phyloP scores from a whole-genome alignment of 1,284 basidiomycete genomes.

The Mrakiaceae sp. region DNA sequence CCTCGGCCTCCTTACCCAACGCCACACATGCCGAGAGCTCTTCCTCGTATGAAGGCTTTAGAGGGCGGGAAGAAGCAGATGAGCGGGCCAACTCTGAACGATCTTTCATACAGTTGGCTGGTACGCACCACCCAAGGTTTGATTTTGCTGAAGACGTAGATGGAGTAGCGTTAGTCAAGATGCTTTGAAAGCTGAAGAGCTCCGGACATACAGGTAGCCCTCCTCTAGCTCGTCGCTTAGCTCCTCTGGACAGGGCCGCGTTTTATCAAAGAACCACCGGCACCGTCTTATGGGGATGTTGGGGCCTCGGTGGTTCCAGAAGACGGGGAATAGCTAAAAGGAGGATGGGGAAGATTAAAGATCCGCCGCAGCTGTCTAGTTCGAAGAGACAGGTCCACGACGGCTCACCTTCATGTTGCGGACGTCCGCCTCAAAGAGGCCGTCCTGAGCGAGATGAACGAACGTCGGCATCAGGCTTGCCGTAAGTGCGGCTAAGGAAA shows the following conservation, averaged over 20 bases:
- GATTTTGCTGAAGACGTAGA: constrained; percentile 24
- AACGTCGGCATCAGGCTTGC: neutral
- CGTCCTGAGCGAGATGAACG: constrained; percentile 26
- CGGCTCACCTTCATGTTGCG: constrained; percentile 13
- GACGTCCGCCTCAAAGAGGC: constrained; percentile 32
- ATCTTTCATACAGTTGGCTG: too few species aligned
- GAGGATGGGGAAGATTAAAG: neutral
- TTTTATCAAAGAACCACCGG: constrained; percentile 43
- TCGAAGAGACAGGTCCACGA: neutral
- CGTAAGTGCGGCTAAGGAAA: neutral
- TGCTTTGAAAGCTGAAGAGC: neutral
- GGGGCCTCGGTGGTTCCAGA: constrained; percentile 41
- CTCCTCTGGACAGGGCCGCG: constrained; percentile 37
- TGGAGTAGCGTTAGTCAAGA: neutral
- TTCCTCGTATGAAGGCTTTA: constrained; percentile 37
- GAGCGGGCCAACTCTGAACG: too few species aligned
- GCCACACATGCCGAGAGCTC: constrained; percentile 40
- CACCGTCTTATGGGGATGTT: constrained; percentile 40
- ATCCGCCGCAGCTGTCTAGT: neutral
- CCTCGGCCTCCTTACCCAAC: constrained; percentile 40
- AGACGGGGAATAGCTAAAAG: constrained; percentile 39
- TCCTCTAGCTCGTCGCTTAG: constrained; percentile 42
- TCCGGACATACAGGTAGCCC: constrained; percentile 32
- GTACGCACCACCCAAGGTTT: constrained; percentile 31
- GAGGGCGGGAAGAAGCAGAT: too few species aligned